These are phyloP conservation scores for Vanderwaltozyma polyspora DNA, from an alignment of 805 yeast genomes.

Conservation along the genomic window DNA sequence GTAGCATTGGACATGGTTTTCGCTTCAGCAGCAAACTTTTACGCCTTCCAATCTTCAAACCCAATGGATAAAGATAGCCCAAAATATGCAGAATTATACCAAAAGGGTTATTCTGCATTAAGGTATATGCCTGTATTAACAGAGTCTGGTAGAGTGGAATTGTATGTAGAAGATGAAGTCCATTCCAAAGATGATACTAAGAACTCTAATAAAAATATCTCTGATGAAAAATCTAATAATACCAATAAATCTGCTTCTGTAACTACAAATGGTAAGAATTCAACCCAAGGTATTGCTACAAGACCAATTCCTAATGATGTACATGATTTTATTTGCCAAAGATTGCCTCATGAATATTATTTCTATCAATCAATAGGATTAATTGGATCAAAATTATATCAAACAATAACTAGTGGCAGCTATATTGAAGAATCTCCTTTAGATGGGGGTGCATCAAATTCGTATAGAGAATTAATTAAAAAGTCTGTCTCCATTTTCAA, in stretches of 20 bases:
- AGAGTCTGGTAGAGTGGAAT: conserved; percentile 55
- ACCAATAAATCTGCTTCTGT: neutral
- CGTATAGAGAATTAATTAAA: conserved; percentile 46
- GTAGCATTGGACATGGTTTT: conserved; percentile 31
- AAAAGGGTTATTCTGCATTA: conserved; percentile 57
- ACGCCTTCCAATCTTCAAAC: conserved; percentile 36
- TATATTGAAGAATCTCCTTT: conserved; percentile 53
- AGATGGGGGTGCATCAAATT: conserved; percentile 48
- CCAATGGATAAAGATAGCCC: conserved; percentile 29
- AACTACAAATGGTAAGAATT: neutral
- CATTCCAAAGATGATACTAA: neutral
- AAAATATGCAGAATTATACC: conserved; percentile 36
- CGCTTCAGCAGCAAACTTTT: conserved; percentile 33
- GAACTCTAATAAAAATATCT: neutral
- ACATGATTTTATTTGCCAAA: conserved; percentile 71
- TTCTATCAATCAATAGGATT: conserved; percentile 76
- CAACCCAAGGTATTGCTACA: too few relatives aligned
- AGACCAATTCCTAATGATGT: conserved; percentile 55
- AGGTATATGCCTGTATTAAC: conserved; percentile 66
- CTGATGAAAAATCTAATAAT: neutral
- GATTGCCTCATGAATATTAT: conserved; percentile 75
- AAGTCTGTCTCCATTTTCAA: conserved; percentile 37
- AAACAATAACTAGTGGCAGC: conserved; percentile 54
- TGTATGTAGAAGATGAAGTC: conserved; percentile 32
- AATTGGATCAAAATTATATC: conserved; percentile 43